A percentile compares a stretch with the other conserved stretches of the same genome.
phyloP scores from a whole-genome alignment of 805 yeast genomes.

The Zygosaccharomyces pseudorouxii region DNA sequence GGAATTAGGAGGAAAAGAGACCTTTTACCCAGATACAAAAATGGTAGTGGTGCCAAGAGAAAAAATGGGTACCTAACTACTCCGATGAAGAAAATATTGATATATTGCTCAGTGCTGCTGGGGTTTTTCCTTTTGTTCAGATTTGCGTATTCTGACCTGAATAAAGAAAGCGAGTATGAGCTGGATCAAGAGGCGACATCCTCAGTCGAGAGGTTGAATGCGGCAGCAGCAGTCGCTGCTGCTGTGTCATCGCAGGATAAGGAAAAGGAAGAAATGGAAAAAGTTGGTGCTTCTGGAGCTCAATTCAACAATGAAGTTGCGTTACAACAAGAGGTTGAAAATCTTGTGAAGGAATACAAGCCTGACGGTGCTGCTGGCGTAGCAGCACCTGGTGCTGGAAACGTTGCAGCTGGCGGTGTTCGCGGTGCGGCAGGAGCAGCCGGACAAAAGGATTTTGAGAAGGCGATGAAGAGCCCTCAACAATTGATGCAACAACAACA shows the following conservation, averaged over 20 bases:
- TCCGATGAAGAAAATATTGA: slow-evolving; percentile 43
- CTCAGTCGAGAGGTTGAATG: slow-evolving; percentile 3
- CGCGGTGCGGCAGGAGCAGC: not conserved
- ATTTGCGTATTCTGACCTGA: slow-evolving; percentile 15
- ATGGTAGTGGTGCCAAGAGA: slow-evolving; percentile 21
- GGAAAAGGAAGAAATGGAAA: slow-evolving; percentile 12
- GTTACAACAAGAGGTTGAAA: slow-evolving; percentile 28
- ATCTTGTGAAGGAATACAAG: slow-evolving; percentile 24
- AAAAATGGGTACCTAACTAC: slow-evolving; percentile 39
- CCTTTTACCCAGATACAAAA: slow-evolving; percentile 40
- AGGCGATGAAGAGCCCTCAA: slow-evolving; percentile 2
- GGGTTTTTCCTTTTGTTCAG: slow-evolving; percentile 34
- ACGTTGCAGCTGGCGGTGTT: slow-evolving; percentile 1
- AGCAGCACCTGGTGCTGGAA: slow-evolving; percentile 8
- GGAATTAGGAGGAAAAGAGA: slow-evolving; percentile 34
- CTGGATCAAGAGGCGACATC: slow-evolving; percentile 22
- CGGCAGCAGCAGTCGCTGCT: slow-evolving; percentile 4
- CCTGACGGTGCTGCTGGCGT: slow-evolving; percentile 15
- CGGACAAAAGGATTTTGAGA: not conserved
- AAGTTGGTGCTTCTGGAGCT: slow-evolving; percentile 19
- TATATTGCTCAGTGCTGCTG: slow-evolving; percentile 36
- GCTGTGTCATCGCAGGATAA: slow-evolving; percentile 4
- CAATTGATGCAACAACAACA: slow-evolving; percentile 3
- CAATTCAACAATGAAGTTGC: slow-evolving; percentile 32
- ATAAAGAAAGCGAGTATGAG: slow-evolving; percentile 25